Conservation (phyloP, 176 grass and related monocot genomes). For the Tuctoria greenei region DNA sequence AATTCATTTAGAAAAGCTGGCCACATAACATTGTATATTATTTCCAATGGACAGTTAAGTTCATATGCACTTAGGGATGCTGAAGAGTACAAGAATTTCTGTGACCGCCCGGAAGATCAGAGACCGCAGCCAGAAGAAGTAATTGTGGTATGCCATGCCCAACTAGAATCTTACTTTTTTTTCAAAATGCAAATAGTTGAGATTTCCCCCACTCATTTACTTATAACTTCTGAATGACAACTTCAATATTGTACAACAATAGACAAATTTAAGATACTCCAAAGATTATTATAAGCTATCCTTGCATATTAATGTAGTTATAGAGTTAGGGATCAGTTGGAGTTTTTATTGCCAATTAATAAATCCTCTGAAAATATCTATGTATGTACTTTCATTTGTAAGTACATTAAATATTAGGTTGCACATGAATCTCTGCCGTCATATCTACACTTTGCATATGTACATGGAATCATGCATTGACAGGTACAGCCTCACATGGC, state of each 20-base stretch:
- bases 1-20: background rate
- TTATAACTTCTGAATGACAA: background rate
- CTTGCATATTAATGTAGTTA: background rate
- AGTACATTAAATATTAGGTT: background rate
- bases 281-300: background rate
- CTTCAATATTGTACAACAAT: background rate
- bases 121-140: slow-evolving; percentile 95
- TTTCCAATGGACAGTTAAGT: slow-evolving; percentile 72
- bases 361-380: background rate
- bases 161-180: slow-evolving; percentile 30
- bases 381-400: background rate
- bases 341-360: background rate
- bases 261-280: background rate
- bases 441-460: background rate
- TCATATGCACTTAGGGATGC: slow-evolving; percentile 94
- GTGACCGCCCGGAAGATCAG: slow-evolving; percentile 75
- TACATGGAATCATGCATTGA: slow-evolving; percentile 3
- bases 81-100: slow-evolving; percentile 97
- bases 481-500: background rate
- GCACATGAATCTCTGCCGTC: background rate
- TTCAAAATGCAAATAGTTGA: background rate
- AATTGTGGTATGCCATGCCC: slow-evolving; percentile 69
- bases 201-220: background rate
- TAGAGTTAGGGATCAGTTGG: background rate
- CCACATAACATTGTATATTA: slow-evolving; percentile 27